Conservation (phyloP, 2,329 filamentous ascomycete species). For the Colletotrichum sp. region DNA sequence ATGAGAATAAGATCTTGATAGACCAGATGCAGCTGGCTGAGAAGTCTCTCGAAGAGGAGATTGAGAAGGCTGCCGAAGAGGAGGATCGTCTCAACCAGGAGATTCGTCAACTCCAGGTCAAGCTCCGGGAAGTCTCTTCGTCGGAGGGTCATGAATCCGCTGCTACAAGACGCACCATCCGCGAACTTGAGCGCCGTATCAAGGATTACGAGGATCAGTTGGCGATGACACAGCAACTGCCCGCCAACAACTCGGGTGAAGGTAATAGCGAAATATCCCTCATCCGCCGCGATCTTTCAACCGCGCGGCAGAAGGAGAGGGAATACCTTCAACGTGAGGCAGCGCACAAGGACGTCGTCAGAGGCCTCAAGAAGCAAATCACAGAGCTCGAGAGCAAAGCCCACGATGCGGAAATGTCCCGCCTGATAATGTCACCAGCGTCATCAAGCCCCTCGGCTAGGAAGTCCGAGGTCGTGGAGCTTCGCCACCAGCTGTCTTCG, state of each 20-base stretch:
- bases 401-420: slow-evolving; percentile 66
- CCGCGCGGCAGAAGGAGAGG: slow-evolving; percentile 69
- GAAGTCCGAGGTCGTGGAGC: slow-evolving; percentile 61
- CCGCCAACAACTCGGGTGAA: slow-evolving; percentile 39
- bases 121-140: slow-evolving; percentile 48
- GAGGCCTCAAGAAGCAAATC: slow-evolving; percentile 68
- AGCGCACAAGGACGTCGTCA: slow-evolving; percentile 65
- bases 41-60: slow-evolving; percentile 68
- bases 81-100: slow-evolving; percentile 66
- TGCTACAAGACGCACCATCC: slow-evolving; percentile 66
- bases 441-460: slow-evolving; percentile 57
- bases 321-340: slow-evolving; percentile 70
- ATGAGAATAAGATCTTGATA: slow-evolving; percentile 64
- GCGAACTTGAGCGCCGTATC: slow-evolving; percentile 68
- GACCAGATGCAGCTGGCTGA: slow-evolving; percentile 66
- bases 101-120: slow-evolving; percentile 55
- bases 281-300: slow-evolving; percentile 67
- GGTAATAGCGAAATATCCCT: slow-evolving; percentile 61
- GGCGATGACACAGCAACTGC: slow-evolving; percentile 34
- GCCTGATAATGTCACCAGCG: slow-evolving; percentile 47
- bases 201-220: slow-evolving; percentile 57
- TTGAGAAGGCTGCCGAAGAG: slow-evolving; percentile 69
- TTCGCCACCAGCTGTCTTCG: slow-evolving; percentile 65
- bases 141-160: slow-evolving; percentile 59
- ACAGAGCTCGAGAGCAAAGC: slow-evolving; percentile 70